Conservation (phyloP, 805 yeast genomes). For the Maudiozyma serrabonitensis region DNA sequence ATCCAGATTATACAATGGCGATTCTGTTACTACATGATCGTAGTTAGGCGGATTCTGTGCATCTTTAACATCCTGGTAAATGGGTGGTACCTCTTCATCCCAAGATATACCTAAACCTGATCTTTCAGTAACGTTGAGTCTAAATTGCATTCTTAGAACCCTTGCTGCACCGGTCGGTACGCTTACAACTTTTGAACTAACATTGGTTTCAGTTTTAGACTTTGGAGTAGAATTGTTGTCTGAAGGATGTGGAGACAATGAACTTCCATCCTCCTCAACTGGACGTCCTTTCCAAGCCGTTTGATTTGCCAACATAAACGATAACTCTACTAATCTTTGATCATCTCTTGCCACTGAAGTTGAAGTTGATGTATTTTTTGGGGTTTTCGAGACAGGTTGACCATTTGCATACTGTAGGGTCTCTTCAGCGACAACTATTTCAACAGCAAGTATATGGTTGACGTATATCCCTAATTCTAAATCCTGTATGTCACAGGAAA, state of each 20-base stretch:
- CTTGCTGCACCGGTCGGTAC: conserved; percentile 93
- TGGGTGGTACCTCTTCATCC: conserved; percentile 99
- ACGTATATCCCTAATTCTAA: conserved; percentile 71
- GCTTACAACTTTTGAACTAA: conserved; percentile 34
- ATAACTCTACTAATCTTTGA: conserved; percentile 35
- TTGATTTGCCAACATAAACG: conserved; percentile 35
- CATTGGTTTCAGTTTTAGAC: neutral
- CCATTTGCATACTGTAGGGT: conserved; percentile 36
- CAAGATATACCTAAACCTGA: conserved; percentile 95
- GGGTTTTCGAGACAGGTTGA: conserved; percentile 14
- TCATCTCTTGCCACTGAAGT: conserved; percentile 19
- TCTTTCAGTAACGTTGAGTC: conserved; percentile 71
- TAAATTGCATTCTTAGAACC: conserved; percentile 89
- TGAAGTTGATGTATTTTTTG: neutral
- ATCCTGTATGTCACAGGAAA: conserved; percentile 76
- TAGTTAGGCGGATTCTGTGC: conserved; percentile 78
- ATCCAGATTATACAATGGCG: neutral
- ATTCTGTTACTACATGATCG: conserved; percentile 19
- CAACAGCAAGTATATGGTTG: conserved; percentile 68
- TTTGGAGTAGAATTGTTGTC: conserved; percentile 1
- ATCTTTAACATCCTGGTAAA: conserved; percentile 74
- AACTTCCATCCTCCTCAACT: conserved; percentile 13
- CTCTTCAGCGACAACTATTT: conserved; percentile 93
- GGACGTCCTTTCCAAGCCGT: conserved; percentile 13
- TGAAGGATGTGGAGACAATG: conserved; percentile 10